Evolutionary conservation across 495 filamentous ascomycete species (phyloP).

Genomic region (Xylaria nigripes): DNA sequence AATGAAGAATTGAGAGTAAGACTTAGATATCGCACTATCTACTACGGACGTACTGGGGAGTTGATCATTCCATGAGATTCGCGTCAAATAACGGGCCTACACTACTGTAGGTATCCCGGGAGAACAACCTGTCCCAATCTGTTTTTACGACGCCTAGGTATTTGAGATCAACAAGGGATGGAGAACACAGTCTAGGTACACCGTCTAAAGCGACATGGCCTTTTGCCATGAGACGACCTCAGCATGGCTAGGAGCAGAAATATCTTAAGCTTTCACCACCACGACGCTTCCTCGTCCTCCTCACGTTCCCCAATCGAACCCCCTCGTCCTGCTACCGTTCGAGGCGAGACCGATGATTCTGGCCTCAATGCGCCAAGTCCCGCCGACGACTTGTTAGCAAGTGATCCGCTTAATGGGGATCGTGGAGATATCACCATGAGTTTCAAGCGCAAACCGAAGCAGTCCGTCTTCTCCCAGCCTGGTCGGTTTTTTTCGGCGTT

Average conservation of each 20-base stretch:
- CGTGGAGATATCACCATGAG: slow-evolving; percentile 50
- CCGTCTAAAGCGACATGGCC: slow-evolving; percentile 20
- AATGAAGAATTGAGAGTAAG: no score
- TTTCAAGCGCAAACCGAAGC: slow-evolving; percentile 80
- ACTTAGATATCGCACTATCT: no score
- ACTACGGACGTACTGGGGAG: no score
- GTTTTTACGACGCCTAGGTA: background rate
- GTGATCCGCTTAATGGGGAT: slow-evolving; percentile 46
- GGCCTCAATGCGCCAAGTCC: slow-evolving; percentile 27
- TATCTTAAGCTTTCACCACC: slow-evolving; percentile 20
- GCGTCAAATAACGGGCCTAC: no score
- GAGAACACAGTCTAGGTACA: background rate
- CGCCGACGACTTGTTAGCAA: slow-evolving; percentile 25
- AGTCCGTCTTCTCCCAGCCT: slow-evolving; percentile 36
- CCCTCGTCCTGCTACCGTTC: slow-evolving; percentile 15
- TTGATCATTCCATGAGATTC: no score
- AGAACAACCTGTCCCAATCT: background rate
- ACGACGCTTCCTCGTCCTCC: slow-evolving; percentile 23
- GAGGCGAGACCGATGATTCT: slow-evolving; percentile 34
- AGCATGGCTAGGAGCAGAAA: slow-evolving; percentile 27
- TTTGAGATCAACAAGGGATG: background rate
- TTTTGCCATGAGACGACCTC: slow-evolving; percentile 16
- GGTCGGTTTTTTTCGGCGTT: slow-evolving; percentile 49
- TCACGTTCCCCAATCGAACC: slow-evolving; percentile 23
- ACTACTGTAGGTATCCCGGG: no score